A percentile compares a stretch with the other conserved stretches of the same genome.
Evolutionary conservation across 139 green algal genomes (phyloP).

Genomic region (Astrephomene gubernaculifera): DNA sequence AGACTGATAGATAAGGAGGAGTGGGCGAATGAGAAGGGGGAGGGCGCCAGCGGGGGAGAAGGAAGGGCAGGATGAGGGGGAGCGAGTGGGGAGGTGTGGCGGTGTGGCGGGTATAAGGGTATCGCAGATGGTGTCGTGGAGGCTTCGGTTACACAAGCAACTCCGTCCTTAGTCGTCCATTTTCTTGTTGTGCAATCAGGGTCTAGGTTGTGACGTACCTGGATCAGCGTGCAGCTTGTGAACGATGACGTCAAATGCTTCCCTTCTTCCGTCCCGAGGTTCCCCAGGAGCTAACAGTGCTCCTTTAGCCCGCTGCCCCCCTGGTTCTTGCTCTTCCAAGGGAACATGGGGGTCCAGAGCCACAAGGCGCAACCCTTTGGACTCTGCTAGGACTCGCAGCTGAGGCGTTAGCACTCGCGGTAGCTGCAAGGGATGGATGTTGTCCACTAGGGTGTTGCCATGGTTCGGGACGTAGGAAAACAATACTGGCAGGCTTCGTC

Average conservation of each 20-base stretch:
- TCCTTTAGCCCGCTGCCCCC: too few species aligned
- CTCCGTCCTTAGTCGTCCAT: background rate
- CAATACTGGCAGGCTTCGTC: too few species aligned
- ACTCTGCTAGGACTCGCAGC: background rate
- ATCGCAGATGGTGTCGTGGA: too few species aligned
- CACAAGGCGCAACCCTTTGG: background rate
- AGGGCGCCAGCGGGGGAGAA: background rate
- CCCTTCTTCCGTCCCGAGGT: too few species aligned
- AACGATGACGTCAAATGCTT: background rate
- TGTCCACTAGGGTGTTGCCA: too few species aligned
- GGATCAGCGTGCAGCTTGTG: conserved; percentile 28
- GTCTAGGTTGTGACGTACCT: background rate
- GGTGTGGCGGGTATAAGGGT: too few species aligned
- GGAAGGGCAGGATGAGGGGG: background rate
- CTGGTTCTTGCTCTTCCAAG: background rate
- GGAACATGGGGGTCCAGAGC: background rate
- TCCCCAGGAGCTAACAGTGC: too few species aligned
- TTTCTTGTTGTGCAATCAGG: background rate
- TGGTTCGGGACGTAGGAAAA: too few species aligned
- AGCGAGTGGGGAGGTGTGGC: background rate
- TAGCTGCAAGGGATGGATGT: background rate
- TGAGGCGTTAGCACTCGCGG: conserved; percentile 4
- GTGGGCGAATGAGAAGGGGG: background rate
- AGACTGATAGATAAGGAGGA: background rate
- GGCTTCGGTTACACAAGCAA: background rate